Conservation (phyloP, 805 yeast genomes). For the Yamadazyma takamatsuzukensis region DNA sequence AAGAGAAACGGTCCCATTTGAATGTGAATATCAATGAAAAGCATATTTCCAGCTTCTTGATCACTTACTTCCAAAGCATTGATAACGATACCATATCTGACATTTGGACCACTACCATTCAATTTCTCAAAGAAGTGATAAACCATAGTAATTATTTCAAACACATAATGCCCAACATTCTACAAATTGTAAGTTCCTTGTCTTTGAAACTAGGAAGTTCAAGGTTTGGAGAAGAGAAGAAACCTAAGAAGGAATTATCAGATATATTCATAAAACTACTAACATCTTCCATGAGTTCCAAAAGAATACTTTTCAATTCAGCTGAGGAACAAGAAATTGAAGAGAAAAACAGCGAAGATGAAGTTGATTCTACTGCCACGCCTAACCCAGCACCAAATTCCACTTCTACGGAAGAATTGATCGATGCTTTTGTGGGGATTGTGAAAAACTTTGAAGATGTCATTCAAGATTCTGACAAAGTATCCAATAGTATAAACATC, state of each 20-base stretch:
- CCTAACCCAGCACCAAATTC: constrained; percentile 23
- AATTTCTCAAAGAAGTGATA: constrained; percentile 58
- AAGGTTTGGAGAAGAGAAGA: constrained; percentile 59
- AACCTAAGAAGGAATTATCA: constrained; percentile 54
- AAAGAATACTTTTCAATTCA: constrained; percentile 9
- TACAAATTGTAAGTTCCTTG: constrained; percentile 50
- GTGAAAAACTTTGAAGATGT: constrained; percentile 35
- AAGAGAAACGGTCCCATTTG: constrained; percentile 42
- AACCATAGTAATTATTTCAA: constrained; percentile 47
- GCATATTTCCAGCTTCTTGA: constrained; percentile 50
- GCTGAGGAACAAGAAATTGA: constrained; percentile 6
- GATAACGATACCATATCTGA: constrained; percentile 80
- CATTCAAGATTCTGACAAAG: constrained; percentile 60
- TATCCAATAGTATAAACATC: constrained; percentile 43
- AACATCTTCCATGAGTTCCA: constrained; percentile 12
- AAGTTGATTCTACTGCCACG: constrained; percentile 3
- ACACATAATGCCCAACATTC: constrained; percentile 46
- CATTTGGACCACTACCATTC: constrained; percentile 57
- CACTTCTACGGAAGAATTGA: constrained; percentile 50
- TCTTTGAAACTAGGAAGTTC: constrained; percentile 55
- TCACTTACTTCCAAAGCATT: constrained; percentile 58
- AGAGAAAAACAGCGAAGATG: constrained; percentile 10
- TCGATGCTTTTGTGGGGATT: constrained; percentile 32
- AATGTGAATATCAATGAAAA: constrained; percentile 43
- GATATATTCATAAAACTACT: constrained; percentile 33